Base-by-base conservation (phyloP, 768 basidiomycete species). In the Pleurotus platypus region DNA sequence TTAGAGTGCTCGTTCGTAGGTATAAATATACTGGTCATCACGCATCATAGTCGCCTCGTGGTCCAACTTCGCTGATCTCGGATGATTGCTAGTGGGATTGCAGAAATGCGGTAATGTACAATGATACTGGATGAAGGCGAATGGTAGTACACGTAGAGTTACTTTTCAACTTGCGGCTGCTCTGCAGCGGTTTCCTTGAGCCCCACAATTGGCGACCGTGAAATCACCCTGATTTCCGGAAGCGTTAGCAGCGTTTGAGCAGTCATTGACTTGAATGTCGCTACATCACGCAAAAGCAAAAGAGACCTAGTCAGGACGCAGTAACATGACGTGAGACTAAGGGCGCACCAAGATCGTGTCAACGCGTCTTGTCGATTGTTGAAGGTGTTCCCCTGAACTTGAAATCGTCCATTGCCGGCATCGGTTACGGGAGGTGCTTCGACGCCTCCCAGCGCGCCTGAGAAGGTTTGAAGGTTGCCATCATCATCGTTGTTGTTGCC, bases 231-330 rank as follows among this genome's bases (percentile, higher is more conserved):
- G 66, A 65, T 81, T 78, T 46, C 76, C 76, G 5, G 76, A 77
- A 12, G 75, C 69, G 64, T 84, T 83, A 12, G 83, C 80, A 12
- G 79, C 79, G 64, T 83, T 72, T 5, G 81, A 80, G 64, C 83
- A 86, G 61, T 77, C 61, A 69, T 86, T 86, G 62, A 81, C 75
- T 69, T 85, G 83, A 4, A 83, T 73, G 64, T 81, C 78, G 65
- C 80, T 76, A 55, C 3, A 46, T 20, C 24, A 26, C 24, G 24
- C 24, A 45, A 53, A 6, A 8, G 45, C 12, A 24, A 54, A 9
- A 3, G 15, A n/a, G 6, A 46, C 9, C 20, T 12, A 38, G 7
- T 42, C 40, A 35, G 42, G 27, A 5, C 8, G 37, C 9, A 58
- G 46, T 12, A 16, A 16, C 8, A 16, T 20, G 8, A 40, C 12